Evolutionary conservation across 1,284 basidiomycete genomes (phyloP).

Genomic region (Sporisorium exsertum): DNA sequence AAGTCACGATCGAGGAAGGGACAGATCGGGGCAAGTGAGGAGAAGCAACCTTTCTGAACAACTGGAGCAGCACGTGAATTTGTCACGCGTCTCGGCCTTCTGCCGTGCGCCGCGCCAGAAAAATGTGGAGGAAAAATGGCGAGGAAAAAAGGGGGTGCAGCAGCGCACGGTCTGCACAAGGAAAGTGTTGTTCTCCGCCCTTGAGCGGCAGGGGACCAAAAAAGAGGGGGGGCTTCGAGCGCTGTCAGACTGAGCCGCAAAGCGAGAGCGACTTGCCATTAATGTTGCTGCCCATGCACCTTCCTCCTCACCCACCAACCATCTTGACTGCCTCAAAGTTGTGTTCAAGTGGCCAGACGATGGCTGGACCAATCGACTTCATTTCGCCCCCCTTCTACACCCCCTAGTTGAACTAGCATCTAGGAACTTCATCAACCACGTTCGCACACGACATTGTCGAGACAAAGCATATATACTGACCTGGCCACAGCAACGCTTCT

Average conservation of each 20-base stretch:
- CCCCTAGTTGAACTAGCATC: conserved; percentile 15
- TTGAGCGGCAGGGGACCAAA: background rate
- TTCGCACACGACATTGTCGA: background rate
- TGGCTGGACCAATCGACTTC: conserved; percentile 4
- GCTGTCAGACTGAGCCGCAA: background rate
- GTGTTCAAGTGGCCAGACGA: background rate
- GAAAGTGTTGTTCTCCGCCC: conserved; percentile 10
- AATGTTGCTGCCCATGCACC: background rate
- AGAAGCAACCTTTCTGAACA: background rate
- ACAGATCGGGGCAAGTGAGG: no score
- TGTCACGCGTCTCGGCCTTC: conserved; percentile 5
- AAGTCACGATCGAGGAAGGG: no score
- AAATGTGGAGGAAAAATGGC: conserved; percentile 12
- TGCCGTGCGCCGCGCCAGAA: background rate
- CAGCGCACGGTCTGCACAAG: conserved; percentile 3
- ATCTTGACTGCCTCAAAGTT: background rate
- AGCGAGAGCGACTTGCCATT: background rate
- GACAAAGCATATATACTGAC: background rate
- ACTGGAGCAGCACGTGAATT: conserved; percentile 3
- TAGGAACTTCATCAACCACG: background rate
- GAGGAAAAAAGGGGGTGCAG: conserved; percentile 6
- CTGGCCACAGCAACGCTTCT: background rate
- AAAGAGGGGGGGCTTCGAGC: conserved; percentile 9
- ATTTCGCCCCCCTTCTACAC: background rate
- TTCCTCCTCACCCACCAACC: background rate